Evolutionary conservation across 495 filamentous ascomycete species (phyloP).

Genomic region (Neurospora cerealis): DNA sequence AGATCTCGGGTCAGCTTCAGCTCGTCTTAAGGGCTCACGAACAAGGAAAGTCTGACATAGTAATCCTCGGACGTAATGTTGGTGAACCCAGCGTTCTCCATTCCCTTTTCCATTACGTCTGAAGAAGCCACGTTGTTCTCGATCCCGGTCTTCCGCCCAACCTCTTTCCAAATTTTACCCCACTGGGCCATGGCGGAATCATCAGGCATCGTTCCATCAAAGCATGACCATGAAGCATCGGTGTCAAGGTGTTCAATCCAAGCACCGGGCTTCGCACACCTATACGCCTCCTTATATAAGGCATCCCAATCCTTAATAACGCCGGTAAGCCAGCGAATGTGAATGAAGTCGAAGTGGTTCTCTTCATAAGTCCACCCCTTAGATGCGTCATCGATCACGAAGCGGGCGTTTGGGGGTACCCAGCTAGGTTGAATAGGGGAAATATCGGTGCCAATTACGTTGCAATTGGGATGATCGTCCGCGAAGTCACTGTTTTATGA

Average conservation of each 20-base stretch:
- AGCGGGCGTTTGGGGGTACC: slow-evolving; percentile 34
- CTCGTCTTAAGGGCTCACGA: neutral
- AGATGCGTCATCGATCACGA: slow-evolving; percentile 42
- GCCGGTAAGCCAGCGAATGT: slow-evolving; percentile 43
- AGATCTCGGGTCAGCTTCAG: neutral
- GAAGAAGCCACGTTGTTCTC: neutral
- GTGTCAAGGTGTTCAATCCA: slow-evolving; percentile 16
- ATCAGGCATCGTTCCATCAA: neutral
- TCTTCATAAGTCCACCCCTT: slow-evolving; percentile 36
- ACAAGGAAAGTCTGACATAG: neutral
- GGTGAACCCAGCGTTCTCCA: neutral
- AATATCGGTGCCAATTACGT: slow-evolving; percentile 51
- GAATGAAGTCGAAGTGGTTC: slow-evolving; percentile 44
- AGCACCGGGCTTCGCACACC: slow-evolving; percentile 26
- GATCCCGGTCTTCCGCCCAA: neutral
- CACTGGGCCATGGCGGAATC: neutral
- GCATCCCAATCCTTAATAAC: slow-evolving; percentile 39
- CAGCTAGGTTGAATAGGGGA: slow-evolving; percentile 42
- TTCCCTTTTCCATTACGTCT: neutral
- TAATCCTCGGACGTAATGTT: neutral
- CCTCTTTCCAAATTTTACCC: neutral
- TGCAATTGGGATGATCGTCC: slow-evolving; percentile 38
- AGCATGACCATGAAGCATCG: neutral
- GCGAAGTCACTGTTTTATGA: slow-evolving; percentile 18
- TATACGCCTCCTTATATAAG: slow-evolving; percentile 23